Conservation (phyloP, 805 yeast species). For the Saccharomycopsis fodiens region DNA sequence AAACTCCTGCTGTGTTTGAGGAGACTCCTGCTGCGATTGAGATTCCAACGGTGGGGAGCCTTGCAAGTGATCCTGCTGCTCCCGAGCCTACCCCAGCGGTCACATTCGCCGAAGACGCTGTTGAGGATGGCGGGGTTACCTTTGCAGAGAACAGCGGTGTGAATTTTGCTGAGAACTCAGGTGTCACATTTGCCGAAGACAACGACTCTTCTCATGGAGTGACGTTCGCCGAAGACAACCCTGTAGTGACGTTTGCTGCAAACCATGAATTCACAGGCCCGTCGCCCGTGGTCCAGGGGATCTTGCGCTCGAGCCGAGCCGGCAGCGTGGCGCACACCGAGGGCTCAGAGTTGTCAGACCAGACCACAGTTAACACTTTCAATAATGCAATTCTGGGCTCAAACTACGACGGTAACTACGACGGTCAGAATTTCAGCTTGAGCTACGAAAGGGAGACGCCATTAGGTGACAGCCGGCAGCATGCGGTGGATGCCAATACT, state of each 20-base stretch:
- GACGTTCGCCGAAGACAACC: background rate
- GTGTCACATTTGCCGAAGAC: too few relatives aligned
- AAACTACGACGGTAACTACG: background rate
- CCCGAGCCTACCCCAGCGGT: too few relatives aligned
- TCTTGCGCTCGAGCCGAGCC: constrained; percentile 13
- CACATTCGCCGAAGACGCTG: too few relatives aligned
- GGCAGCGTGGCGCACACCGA: constrained; percentile 3
- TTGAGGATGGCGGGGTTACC: too few relatives aligned
- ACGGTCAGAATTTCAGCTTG: background rate
- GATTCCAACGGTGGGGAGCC: too few relatives aligned
- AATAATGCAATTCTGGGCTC: constrained; percentile 4
- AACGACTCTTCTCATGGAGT: too few relatives aligned
- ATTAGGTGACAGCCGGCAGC: background rate
- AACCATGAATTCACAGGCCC: background rate
- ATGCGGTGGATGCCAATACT: background rate
- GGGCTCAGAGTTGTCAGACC: constrained; percentile 2
- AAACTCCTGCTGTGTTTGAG: too few relatives aligned
- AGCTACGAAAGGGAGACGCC: too few relatives aligned
- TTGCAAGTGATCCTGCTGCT: too few relatives aligned
- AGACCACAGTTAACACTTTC: constrained; percentile 11
- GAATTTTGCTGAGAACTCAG: too few relatives aligned
- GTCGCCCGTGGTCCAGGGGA: constrained; percentile 12
- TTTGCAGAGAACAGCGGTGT: too few relatives aligned
- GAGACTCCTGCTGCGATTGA: too few relatives aligned
- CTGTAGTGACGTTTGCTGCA: background rate